Conservation (phyloP, 257 asterid genomes). For the Thymus quinquecostatus region DNA sequence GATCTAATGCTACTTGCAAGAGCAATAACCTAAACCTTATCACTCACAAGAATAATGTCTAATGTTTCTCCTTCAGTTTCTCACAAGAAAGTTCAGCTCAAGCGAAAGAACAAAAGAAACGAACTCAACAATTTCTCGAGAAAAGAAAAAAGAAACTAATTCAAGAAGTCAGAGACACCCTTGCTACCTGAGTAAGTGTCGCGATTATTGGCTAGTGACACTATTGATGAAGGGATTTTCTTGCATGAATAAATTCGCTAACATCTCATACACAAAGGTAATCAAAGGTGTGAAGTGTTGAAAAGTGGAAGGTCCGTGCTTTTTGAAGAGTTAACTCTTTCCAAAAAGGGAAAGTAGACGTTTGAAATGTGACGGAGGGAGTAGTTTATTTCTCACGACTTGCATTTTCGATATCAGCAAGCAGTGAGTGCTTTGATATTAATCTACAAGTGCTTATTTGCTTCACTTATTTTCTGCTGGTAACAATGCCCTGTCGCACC, state of each 20-base stretch:
- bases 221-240: not conserved
- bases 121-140: not conserved
- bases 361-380: too few relatives aligned
- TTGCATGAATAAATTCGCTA: too few relatives aligned
- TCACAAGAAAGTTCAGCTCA: not conserved
- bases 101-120: not conserved
- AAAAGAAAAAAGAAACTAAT: not conserved
- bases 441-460: not conserved
- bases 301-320: too few relatives aligned
- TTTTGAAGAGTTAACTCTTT: too few relatives aligned
- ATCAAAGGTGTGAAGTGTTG: too few relatives aligned
- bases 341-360: too few relatives aligned
- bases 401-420: not conserved
- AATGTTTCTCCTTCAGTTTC: not conserved
- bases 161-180: not conserved
- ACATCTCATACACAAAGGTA: not conserved
- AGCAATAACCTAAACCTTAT: not conserved
- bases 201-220: not conserved
- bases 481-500: constrained; percentile 10
- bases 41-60: not conserved
- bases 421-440: not conserved
- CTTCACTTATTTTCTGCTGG: constrained; percentile 7
- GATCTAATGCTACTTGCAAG: not conserved
- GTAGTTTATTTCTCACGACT: constrained; percentile 1
- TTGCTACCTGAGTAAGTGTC: not conserved